Base-by-base conservation (phyloP, 768 basidiomycete species). In the Rhodotorula toruloides region DNA sequence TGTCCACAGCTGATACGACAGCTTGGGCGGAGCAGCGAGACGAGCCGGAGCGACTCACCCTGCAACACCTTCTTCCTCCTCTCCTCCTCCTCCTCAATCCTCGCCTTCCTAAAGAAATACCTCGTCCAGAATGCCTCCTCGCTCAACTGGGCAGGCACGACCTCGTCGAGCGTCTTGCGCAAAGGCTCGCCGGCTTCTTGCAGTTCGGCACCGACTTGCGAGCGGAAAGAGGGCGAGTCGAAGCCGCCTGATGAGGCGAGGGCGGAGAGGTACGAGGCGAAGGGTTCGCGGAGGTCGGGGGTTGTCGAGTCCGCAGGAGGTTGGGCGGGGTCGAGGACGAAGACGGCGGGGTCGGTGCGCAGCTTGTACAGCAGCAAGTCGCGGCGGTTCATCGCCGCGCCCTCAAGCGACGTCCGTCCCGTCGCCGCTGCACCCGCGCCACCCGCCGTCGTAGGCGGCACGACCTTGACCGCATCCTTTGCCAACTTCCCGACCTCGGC, bases 121-220 rank as follows among this genome's bases (percentile, higher is more conserved):
- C 91, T 83, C 44, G 82, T 82, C 91, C 91, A 94, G 77, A 93
- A 96, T 21, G 80, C 80, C 50, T 84, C 82, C 7, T 59, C 54
- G 21, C 49, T 27, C 29, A 75, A 13, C 50, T 61, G 55, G 17
- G 25, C 49, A 2, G 53, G 37, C 12, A 54, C 53, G 36, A 54
- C 17, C 21, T 61, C 63, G 34, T 65, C 68, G 36, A 19, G 29
- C 47, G 63, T 61, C 39, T 31, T 13, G 7, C 13, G 31, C 13
- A 69, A 37, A 8, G 29, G 84, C 69, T 86, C 84, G 19, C 71
- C 65, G 34, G 74, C 77, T 31, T 81, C 75, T 32, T 84, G 84
- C 21, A 63, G 64, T 46, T 79, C 79, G 59, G 87, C 72, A 27
- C 82, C 81, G 12, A 84, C 81, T 73, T 79, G 82, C 25, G 81